Evolutionary conservation across 1,284 basidiomycete species (phyloP).

Genomic region (Agaricales sp.): DNA sequence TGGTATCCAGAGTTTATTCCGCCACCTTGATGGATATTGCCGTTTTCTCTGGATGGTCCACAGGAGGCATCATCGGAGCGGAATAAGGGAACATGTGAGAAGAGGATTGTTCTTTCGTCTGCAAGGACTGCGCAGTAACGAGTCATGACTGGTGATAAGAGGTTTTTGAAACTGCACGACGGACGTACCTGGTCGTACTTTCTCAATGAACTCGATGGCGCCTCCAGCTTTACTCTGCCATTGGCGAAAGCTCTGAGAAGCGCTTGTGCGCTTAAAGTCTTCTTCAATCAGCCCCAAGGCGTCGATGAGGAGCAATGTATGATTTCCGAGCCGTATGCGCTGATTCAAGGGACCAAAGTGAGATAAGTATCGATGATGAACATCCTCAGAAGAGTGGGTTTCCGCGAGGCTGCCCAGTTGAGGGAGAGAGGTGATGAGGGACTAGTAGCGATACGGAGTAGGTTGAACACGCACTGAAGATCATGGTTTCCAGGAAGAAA

Average conservation of each 20-base stretch:
- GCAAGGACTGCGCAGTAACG: too few species aligned
- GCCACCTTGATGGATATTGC: conserved; percentile 63
- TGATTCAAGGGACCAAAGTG: conserved; percentile 47
- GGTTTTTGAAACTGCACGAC: too few species aligned
- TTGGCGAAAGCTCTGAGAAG: conserved; percentile 36
- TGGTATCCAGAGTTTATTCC: conserved; percentile 68
- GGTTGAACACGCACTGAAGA: conserved; percentile 43
- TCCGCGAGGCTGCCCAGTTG: neutral
- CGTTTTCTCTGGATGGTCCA: conserved; percentile 66
- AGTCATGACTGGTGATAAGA: too few species aligned
- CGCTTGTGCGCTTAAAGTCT: conserved; percentile 57
- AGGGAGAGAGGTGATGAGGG: neutral
- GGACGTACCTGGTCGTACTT: conserved; percentile 31
- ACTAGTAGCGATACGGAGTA: conserved; percentile 3
- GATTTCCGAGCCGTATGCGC: conserved; percentile 44
- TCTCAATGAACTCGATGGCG: conserved; percentile 27
- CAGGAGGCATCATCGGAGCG: conserved; percentile 63
- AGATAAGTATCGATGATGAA: conserved; percentile 35
- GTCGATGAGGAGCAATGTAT: conserved; percentile 63
- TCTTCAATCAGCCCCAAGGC: conserved; percentile 67
- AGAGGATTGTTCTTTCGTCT: neutral
- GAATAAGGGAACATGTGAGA: conserved; percentile 77
- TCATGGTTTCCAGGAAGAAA: conserved; percentile 83
- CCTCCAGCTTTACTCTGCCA: conserved; percentile 35
- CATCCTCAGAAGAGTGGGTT: conserved; percentile 28